Evolutionary conservation across 192 early-diverging fungal species (phyloP).

Genomic region (Dissophora globulifera): DNA sequence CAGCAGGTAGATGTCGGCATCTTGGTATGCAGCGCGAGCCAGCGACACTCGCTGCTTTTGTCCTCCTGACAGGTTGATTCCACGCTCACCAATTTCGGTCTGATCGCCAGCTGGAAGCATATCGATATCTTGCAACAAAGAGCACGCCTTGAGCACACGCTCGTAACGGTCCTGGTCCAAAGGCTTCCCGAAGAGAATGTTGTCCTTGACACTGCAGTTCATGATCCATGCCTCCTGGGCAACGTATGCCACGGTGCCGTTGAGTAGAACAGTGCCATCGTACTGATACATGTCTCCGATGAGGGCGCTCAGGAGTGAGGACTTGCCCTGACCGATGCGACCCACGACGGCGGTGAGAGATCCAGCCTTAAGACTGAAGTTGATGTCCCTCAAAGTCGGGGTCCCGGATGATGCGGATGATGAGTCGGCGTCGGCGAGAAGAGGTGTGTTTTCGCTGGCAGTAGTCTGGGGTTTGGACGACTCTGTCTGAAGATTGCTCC

Average conservation of each 20-base stretch:
- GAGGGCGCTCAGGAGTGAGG: slow-evolving; percentile 58
- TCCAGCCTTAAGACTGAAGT: slow-evolving; percentile 40
- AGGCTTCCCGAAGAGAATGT: slow-evolving; percentile 82
- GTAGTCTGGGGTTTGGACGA: neutral
- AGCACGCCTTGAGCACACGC: slow-evolving; percentile 5
- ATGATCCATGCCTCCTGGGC: slow-evolving; percentile 46
- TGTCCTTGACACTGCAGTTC: slow-evolving; percentile 66
- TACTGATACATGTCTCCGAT: slow-evolving; percentile 89
- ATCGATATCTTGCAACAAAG: slow-evolving; percentile 24
- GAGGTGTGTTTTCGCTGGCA: slow-evolving; percentile 12
- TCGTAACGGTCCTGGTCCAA: slow-evolving; percentile 71
- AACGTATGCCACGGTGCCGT: slow-evolving; percentile 73
- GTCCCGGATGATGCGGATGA: neutral
- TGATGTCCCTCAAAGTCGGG: slow-evolving; percentile 32
- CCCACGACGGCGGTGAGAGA: slow-evolving; percentile 33
- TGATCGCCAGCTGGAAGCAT: slow-evolving; percentile 48
- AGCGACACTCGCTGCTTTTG: slow-evolving; percentile 89
- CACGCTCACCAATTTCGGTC: slow-evolving; percentile 60
- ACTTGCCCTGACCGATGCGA: slow-evolving; percentile 63
- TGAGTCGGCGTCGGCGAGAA: neutral
- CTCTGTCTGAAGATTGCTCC: slow-evolving; percentile 4
- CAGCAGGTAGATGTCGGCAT: slow-evolving; percentile 72
- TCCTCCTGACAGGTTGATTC: slow-evolving; percentile 76
- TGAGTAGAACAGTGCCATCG: slow-evolving; percentile 68
- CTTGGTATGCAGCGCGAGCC: slow-evolving; percentile 86